A percentile compares a stretch with the other conserved stretches of the same genome.
These are phyloP conservation scores for Smallanthus sonchifolius DNA, from an alignment of 129 eudicot species.

Conservation along the genomic window DNA sequence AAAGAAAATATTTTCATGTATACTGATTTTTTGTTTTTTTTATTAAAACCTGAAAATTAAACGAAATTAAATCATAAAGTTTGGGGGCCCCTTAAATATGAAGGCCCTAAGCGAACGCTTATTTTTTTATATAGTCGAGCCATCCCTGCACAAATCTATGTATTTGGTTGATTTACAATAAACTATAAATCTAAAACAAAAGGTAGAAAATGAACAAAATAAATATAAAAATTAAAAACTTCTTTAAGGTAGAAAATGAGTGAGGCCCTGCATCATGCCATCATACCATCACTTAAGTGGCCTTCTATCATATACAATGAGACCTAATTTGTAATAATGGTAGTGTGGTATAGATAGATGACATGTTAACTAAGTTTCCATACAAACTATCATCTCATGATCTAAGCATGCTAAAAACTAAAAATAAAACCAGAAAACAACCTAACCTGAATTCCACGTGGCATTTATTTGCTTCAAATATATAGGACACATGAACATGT, in stretches of 20 bases:
- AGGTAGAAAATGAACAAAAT: neutral
- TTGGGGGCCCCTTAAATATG: too few relatives aligned
- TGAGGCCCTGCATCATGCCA: neutral
- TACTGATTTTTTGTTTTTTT: too few relatives aligned
- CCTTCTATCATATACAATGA: neutral
- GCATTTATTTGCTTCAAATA: neutral
- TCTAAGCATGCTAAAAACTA: neutral
- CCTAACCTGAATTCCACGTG: constrained; percentile 12
- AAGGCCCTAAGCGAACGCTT: too few relatives aligned
- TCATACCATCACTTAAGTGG: neutral
- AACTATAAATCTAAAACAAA: neutral
- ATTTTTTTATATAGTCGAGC: too few relatives aligned
- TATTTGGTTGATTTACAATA: too few relatives aligned
- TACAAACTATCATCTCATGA: neutral
- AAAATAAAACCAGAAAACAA: neutral
- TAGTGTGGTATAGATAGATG: neutral
- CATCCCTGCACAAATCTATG: too few relatives aligned
- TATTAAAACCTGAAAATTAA: too few relatives aligned
- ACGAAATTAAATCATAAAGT: too few relatives aligned
- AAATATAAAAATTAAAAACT: too few relatives aligned
- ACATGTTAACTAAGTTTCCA: neutral
- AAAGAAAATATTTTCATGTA: too few relatives aligned
- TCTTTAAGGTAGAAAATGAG: neutral
- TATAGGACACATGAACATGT: constrained; percentile 2
- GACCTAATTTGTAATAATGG: neutral